Evolutionary conservation across 208 protist species (phyloP).

Genomic region (Leptomonas pyrrhocoris): DNA sequence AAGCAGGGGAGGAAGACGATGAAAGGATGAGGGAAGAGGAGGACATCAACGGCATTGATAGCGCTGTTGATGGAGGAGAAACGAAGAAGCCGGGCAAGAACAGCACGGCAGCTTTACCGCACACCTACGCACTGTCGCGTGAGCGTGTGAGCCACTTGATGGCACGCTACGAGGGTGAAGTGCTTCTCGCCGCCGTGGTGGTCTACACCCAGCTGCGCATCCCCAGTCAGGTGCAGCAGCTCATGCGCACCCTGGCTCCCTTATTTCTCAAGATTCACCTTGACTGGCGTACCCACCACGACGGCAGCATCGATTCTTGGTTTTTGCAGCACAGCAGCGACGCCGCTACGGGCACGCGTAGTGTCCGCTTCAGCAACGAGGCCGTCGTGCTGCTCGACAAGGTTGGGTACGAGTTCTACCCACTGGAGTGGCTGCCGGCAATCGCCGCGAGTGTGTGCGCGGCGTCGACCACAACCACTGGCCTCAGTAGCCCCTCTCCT

Average conservation of each 20-base stretch:
- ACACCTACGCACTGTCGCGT: conserved; percentile 30
- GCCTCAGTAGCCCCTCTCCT: neutral
- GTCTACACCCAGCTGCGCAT: conserved; percentile 77
- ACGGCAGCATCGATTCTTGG: conserved; percentile 26
- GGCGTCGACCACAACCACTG: neutral
- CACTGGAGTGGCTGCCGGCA: conserved; percentile 80
- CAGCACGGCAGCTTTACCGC: neutral
- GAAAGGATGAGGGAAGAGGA: conserved; percentile 9
- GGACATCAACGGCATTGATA: neutral
- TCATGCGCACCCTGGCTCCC: conserved; percentile 69
- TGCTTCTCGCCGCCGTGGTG: conserved; percentile 71
- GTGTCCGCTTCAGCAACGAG: conserved; percentile 54
- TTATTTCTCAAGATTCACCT: conserved; percentile 43
- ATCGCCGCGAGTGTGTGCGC: conserved; percentile 20
- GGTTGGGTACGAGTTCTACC: conserved; percentile 83
- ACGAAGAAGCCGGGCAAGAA: neutral
- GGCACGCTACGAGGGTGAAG: conserved; percentile 68
- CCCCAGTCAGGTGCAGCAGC: conserved; percentile 65
- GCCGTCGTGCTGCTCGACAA: conserved; percentile 62
- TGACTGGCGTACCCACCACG: conserved; percentile 22
- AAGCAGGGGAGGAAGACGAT: neutral
- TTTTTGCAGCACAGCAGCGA: conserved; percentile 20
- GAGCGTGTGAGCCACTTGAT: conserved; percentile 47
- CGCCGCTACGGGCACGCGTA: neutral
- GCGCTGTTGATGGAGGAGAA: neutral